These are phyloP conservation scores for Diaporthe sp. DNA, from an alignment of 2,329 filamentous ascomycete species.

Conservation along the genomic window DNA sequence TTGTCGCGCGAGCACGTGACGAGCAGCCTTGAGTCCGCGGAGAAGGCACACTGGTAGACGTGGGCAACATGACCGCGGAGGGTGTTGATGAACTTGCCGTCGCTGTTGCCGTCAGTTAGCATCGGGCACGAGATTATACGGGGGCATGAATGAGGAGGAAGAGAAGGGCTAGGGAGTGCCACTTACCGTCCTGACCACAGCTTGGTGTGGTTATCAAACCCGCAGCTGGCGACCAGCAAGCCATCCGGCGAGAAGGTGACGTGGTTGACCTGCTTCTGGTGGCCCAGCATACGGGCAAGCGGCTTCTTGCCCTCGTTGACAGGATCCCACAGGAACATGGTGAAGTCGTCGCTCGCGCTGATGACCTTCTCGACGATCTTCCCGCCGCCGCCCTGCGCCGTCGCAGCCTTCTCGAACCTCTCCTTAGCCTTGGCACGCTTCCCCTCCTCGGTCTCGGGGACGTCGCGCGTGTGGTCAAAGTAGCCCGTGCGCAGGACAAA, in stretches of 20 bases:
- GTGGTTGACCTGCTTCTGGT: slow-evolving; percentile 97
- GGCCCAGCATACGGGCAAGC: slow-evolving; percentile 88
- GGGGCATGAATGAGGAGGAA: background rate
- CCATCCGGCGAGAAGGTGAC: slow-evolving; percentile 95
- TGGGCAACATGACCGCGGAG: slow-evolving; percentile 89
- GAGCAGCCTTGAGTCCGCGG: slow-evolving; percentile 88
- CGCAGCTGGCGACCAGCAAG: slow-evolving; percentile 85
- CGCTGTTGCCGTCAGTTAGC: slow-evolving; percentile 53
- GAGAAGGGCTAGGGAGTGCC: slow-evolving; percentile 44
- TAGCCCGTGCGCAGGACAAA: slow-evolving; percentile 89
- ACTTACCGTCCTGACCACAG: slow-evolving; percentile 83
- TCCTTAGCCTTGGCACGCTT: slow-evolving; percentile 82
- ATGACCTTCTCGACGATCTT: slow-evolving; percentile 87
- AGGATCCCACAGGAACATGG: slow-evolving; percentile 96
- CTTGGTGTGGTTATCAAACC: slow-evolving; percentile 96
- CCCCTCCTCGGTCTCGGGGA: slow-evolving; percentile 77
- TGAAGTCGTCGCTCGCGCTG: slow-evolving; percentile 94
- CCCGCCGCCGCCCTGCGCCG: slow-evolving; percentile 71
- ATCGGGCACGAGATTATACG: background rate
- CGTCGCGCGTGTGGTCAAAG: slow-evolving; percentile 82
- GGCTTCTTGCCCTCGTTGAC: slow-evolving; percentile 81
- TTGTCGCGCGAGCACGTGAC: slow-evolving; percentile 93
- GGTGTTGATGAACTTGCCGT: slow-evolving; percentile 86
- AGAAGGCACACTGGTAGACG: slow-evolving; percentile 94
- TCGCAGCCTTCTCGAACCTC: slow-evolving; percentile 86